Evolutionary conservation across 1,284 basidiomycete species (phyloP).

Genomic region (Chalciporus sp.): DNA sequence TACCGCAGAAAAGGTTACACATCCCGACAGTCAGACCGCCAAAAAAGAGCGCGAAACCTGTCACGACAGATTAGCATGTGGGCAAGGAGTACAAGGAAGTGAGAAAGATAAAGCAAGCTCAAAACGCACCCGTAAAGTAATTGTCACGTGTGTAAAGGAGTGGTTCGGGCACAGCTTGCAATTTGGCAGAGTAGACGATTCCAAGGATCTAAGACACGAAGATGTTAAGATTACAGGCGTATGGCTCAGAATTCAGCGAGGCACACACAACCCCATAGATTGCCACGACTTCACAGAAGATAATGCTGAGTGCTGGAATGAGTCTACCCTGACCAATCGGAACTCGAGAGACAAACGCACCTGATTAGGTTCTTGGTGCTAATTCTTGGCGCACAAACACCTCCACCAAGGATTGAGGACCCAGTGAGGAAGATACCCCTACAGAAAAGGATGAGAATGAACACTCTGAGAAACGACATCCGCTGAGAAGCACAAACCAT

Average conservation of each 20-base stretch:
- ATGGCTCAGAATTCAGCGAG: not conserved
- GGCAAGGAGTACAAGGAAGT: not conserved
- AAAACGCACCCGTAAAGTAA: conserved; percentile 82
- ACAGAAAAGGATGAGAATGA: conserved; percentile 2
- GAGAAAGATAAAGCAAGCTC: not conserved
- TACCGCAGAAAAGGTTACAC: conserved; percentile 92
- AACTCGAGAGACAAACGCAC: conserved; percentile 41
- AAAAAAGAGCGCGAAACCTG: conserved; percentile 93
- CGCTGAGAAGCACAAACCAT: conserved; percentile 64
- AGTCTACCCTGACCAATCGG: not conserved
- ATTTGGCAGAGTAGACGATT: conserved; percentile 89
- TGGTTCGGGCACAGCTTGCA: conserved; percentile 60
- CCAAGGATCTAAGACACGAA: conserved; percentile 73
- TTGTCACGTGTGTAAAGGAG: conserved; percentile 79
- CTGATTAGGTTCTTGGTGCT: conserved; percentile 98
- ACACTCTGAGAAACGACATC: conserved; percentile 5
- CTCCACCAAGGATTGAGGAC: conserved; percentile 92
- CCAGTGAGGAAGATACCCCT: conserved; percentile 99
- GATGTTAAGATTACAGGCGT: not conserved
- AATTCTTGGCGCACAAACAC: conserved; percentile 92
- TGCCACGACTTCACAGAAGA: conserved; percentile 98
- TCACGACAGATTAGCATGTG: not conserved
- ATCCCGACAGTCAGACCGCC: conserved; percentile 88
- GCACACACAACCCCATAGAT: conserved; percentile 89
- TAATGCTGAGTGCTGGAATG: conserved; percentile 66